Base-by-base conservation (phyloP, 2,329 filamentous ascomycete genomes). In the Thelonectria discophora region DNA sequence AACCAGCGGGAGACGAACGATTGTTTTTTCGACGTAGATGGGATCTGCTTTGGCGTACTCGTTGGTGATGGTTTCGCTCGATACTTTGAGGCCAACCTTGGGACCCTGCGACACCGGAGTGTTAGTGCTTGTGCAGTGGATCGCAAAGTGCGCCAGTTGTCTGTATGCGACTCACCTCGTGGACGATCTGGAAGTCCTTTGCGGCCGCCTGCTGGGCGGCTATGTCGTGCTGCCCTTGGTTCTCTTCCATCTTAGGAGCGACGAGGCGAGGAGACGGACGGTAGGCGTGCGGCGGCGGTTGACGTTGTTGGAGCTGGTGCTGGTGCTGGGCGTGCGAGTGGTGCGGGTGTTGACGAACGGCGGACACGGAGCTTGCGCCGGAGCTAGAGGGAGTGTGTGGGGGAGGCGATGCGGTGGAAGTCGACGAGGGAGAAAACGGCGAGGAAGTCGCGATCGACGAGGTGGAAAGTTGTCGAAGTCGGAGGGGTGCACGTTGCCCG, bases 21-120 rank as follows among this genome's bases (percentile, higher is more conserved):
- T 85, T 50, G 94, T 97, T 82, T 98, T 98, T 61, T 90, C 86
- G 52, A 94, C 89, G 76, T 92, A 97, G 65, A 92, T 82, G 6
- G 90, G 88, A 76, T 98, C 94, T 64, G 93, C 94, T 77, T 91
- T 90, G 63, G 93, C 91, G 80, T 97, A 98, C 76, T 97, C 92
- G 65, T 89, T 84, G 15, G 91, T 88, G 73, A 99, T 93, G 67
- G 84, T 87, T 69, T 88, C 86, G 77, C 90, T 96, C 53, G 91
- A 86, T 72, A 88, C 87, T 78, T 91, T 92, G 63, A 90, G 85
- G 71, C 93, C 91, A 67, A 98, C 90, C 51, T 94, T 83, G 63
- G 92, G 91, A 58, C 93, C 93, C 94, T 97, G 73, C 56, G 58
- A 53, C 48, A 53, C n/a, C 12, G n/a, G 46, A 42, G 53, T 40